phyloP scores from a whole-genome alignment of 768 basidiomycete species.

The Lactarius tabidus region DNA sequence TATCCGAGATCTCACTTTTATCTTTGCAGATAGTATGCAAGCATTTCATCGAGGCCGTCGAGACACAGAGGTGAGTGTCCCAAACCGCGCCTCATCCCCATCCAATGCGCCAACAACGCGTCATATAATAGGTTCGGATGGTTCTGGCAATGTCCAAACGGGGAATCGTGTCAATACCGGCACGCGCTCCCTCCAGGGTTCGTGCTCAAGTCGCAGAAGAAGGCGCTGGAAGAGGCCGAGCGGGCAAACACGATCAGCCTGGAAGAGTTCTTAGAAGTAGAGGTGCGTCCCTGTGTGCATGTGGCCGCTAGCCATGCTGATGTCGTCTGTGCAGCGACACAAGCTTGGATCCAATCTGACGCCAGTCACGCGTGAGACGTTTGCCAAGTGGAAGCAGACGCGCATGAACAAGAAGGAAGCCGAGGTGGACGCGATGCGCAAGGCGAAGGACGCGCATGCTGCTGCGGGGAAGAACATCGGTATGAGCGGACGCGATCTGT shows the following conservation, averaged over 20 bases:
- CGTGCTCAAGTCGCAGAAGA: conserved; percentile 89
- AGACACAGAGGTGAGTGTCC: conserved; percentile 64
- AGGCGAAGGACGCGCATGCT: conserved; percentile 75
- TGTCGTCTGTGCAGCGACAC: conserved; percentile 59
- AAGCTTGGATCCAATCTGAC: conserved; percentile 89
- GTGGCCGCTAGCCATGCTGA: background rate
- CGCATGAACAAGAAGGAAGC: conserved; percentile 93
- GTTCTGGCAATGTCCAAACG: conserved; percentile 96
- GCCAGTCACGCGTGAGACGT: conserved; percentile 88
- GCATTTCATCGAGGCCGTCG: conserved; percentile 94
- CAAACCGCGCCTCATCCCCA: background rate
- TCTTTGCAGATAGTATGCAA: conserved; percentile 88
- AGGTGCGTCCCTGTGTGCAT: conserved; percentile 48
- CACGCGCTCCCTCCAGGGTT: conserved; percentile 97
- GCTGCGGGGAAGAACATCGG: conserved; percentile 88
- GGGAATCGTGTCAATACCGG: conserved; percentile 86
- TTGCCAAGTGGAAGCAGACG: conserved; percentile 93
- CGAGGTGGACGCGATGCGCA: conserved; percentile 74
- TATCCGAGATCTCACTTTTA: conserved; percentile 1
- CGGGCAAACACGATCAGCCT: conserved; percentile 86
- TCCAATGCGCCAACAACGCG: background rate
- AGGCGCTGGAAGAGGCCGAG: conserved; percentile 86
- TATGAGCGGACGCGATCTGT: conserved; percentile 96
- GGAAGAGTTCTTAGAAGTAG: conserved; percentile 96
- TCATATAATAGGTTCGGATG: conserved; percentile 62